A percentile compares a stretch with the other conserved stretches of the same genome.
Evolutionary conservation across 2,329 filamentous ascomycete species (phyloP).

Genomic region (Lecanicillium sp.): DNA sequence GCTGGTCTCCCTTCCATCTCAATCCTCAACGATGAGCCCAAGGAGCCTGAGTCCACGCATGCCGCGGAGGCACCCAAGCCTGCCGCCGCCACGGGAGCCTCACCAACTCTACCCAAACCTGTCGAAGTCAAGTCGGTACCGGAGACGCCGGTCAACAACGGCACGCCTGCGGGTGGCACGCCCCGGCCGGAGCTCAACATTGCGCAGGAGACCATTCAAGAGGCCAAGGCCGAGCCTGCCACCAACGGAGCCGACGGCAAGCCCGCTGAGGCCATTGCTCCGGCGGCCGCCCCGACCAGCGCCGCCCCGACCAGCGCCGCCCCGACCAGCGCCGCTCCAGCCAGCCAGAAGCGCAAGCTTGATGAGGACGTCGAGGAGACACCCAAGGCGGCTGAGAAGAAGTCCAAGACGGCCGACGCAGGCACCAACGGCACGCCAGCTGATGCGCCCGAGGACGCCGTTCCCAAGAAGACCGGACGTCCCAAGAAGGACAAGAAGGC

Average conservation of each 20-base stretch:
- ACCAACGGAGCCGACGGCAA: conserved; percentile 20
- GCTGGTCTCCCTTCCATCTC: conserved; percentile 2
- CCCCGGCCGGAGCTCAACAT: conserved; percentile 31
- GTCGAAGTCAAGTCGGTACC: conserved; percentile 31
- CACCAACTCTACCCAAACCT: conserved; percentile 23
- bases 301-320: conserved; percentile 14
- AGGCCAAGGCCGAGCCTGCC: conserved; percentile 19
- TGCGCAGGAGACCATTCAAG: conserved; percentile 23
- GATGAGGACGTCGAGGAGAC: conserved; percentile 20
- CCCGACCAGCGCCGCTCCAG: conserved; percentile 3
- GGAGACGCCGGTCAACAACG: conserved; percentile 30
- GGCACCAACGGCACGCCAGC: conserved; percentile 12
- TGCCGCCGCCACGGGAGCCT: neutral
- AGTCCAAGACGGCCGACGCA: conserved; percentile 21
- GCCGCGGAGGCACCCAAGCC: neutral
- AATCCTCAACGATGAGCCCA: conserved; percentile 4
- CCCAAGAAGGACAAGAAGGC: conserved; percentile 33
- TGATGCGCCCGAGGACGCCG: neutral
- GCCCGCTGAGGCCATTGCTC: conserved; percentile 13
- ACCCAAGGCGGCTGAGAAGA: conserved; percentile 16
- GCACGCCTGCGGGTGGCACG: conserved; percentile 30
- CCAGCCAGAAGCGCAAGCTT: conserved; percentile 36
- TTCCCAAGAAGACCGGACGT: conserved; percentile 22
- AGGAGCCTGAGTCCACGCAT: too few species aligned
- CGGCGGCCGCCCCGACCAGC: neutral